Evolutionary conservation across 2,329 filamentous ascomycete genomes (phyloP).

Genomic region (Fusarium cyanostomum): DNA sequence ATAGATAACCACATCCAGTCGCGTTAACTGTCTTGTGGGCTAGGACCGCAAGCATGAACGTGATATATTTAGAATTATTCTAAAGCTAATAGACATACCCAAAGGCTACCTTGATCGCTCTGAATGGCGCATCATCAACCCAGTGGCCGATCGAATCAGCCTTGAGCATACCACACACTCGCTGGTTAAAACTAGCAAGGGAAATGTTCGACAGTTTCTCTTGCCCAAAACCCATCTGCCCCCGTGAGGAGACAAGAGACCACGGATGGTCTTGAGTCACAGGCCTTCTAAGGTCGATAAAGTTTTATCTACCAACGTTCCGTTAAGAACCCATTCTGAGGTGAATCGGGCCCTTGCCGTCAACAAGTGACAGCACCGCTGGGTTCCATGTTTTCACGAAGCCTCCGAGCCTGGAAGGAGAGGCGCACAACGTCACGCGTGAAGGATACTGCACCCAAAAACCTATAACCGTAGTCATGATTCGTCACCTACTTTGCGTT

Average conservation of each 20-base stretch:
- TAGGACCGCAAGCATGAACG: not conserved
- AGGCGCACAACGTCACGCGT: conserved; percentile 11
- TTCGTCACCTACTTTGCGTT: conserved; percentile 43
- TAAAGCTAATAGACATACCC: no score
- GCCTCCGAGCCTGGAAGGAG: conserved; percentile 2
- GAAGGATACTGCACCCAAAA: conserved; percentile 15
- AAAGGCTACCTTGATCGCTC: no score
- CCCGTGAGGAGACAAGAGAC: conserved; percentile 38
- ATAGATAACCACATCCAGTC: not conserved
- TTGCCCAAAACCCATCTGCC: conserved; percentile 51
- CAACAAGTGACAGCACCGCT: conserved; percentile 79
- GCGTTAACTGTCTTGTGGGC: no score
- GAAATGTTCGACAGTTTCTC: conserved; percentile 54
- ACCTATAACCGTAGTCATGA: conserved; percentile 34
- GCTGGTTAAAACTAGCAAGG: not conserved
- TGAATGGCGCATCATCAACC: not conserved
- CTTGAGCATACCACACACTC: no score
- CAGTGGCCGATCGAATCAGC: not conserved
- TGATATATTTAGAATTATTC: not conserved
- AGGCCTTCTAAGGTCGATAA: conserved; percentile 53
- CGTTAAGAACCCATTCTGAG: conserved; percentile 80
- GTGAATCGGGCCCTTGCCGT: conserved; percentile 75
- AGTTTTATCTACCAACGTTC: conserved; percentile 77
- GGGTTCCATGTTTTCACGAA: conserved; percentile 51
- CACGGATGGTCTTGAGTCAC: conserved; percentile 41